Percentiles rank a stretch among this genome's conserved stretches.
Conservation (phyloP, 148 eudicot genomes). For the Bassia scoparia region DNA sequence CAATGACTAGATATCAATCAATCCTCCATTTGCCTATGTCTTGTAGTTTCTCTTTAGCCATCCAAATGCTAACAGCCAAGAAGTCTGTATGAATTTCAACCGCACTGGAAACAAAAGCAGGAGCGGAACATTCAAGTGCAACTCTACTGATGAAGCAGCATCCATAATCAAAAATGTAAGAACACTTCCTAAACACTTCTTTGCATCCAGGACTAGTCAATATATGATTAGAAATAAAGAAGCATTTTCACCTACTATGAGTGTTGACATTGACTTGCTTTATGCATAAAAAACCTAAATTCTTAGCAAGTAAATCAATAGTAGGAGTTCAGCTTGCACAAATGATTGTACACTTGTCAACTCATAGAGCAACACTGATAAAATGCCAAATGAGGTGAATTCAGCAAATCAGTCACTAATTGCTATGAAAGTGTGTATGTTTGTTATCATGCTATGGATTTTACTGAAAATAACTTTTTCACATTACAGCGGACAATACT, state of each 20-base stretch:
- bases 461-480: conserved; percentile 15
- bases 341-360: conserved; percentile 86
- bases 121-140: conserved; percentile 67
- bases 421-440: not conserved
- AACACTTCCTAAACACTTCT: not conserved
- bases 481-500: conserved; percentile 77
- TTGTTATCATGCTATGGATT: not conserved
- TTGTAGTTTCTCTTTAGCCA: conserved; percentile 85
- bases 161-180: conserved; percentile 75
- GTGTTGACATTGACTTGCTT: no score
- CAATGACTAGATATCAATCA: not conserved
- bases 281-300: no score
- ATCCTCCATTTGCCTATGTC: not conserved
- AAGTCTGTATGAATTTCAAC: conserved; percentile 79
- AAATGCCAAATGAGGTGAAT: conserved; percentile 94
- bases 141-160: conserved; percentile 69
- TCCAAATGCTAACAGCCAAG: conserved; percentile 66
- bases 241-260: no score
- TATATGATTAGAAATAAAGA: no score
- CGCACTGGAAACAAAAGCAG: conserved; percentile 75
- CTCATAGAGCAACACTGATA: conserved; percentile 96
- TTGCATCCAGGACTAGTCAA: not conserved
- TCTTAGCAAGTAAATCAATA: no score
- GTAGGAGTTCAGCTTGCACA: conserved; percentile 97
- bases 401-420: not conserved